Base-by-base conservation (phyloP, 768 basidiomycete species). In the Tylopilus felleus region DNA sequence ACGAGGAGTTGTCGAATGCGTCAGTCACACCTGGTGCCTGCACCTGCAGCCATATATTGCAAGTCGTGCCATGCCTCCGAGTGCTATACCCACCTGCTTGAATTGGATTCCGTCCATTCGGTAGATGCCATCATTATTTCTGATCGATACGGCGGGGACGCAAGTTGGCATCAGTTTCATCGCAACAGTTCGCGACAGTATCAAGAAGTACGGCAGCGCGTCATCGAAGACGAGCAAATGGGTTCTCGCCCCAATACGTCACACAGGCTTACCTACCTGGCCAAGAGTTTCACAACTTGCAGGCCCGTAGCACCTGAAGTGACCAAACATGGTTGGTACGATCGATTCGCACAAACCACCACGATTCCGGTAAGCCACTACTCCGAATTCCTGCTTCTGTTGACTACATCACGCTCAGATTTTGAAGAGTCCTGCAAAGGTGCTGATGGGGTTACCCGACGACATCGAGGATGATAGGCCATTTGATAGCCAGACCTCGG, bases 261-360 rank as follows among this genome's bases (percentile, higher is more conserved):
- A 39, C 56, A 70, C 63, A 60, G 76, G 45, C 74, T 84, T 27
- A 71, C 71, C 6, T 63, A 79, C 41, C 69, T 78, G 21, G 82
- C 87, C 10, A 65, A 73, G 49, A 72, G 69, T 21, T 88, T 80
- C 58, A 60, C 57, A 9, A 68, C 68, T 33, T 84, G 82, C 62
- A 76, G 71, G 40, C 80, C 86, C 2, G 51, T 77, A 16, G 77
- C 78, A 56, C 39, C 58, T 9, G 59, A 68, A 8, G 67, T 67
- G 29, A 71, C 76, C n/a, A 68, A 63, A 40, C 65, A 67, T 21
- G 88, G 88, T 4, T 89, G 82, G 80, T 90, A 90, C 59, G 88
- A 90, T 54, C 61, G 63, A 50, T 65, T 61, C 46, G 52, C 52
- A 39, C 64, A 63, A 52, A 45, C 55, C 5, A 47, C 43, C n/a